Conservation (phyloP, 1,284 basidiomycete species). For the Rhodotorula sp. region DNA sequence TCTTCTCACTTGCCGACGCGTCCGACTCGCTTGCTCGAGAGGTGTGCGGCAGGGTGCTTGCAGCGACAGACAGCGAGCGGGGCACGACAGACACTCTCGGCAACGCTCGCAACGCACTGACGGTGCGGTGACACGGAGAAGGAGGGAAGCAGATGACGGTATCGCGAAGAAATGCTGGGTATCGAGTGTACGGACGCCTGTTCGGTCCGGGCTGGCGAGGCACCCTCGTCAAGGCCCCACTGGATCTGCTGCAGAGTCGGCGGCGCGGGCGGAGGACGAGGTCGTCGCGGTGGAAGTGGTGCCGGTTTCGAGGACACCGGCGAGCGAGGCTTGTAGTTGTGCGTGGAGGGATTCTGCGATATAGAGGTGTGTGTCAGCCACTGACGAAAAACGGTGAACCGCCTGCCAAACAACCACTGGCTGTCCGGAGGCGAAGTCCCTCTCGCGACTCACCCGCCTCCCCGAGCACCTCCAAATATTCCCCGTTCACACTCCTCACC, state of each 20-base stretch:
- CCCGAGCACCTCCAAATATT: slow-evolving; percentile 63
- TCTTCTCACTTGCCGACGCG: no score
- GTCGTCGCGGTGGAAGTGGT: not conserved
- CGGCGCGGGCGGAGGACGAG: not conserved
- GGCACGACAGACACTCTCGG: no score
- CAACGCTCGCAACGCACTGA: no score
- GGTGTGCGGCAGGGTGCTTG: no score
- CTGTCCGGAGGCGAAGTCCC: no score
- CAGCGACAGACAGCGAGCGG: no score
- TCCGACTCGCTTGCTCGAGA: no score
- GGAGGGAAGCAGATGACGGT: not conserved
- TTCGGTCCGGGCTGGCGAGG: not conserved
- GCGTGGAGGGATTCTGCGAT: slow-evolving; percentile 7
- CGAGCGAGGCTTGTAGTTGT: not conserved
- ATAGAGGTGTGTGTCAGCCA: not conserved
- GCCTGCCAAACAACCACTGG: no score
- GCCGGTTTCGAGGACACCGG: slow-evolving; percentile 9
- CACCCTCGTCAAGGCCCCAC: no score
- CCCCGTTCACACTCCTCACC: slow-evolving; percentile 66
- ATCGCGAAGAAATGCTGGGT: not conserved
- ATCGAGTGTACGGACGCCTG: not conserved
- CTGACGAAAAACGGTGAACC: no score
- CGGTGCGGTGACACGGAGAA: not conserved
- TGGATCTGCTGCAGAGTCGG: not conserved
- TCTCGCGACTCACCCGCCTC: slow-evolving; percentile 11